These are phyloP conservation scores for Delonix regia DNA, from an alignment of 306 rosid species.

Conservation along the genomic window DNA sequence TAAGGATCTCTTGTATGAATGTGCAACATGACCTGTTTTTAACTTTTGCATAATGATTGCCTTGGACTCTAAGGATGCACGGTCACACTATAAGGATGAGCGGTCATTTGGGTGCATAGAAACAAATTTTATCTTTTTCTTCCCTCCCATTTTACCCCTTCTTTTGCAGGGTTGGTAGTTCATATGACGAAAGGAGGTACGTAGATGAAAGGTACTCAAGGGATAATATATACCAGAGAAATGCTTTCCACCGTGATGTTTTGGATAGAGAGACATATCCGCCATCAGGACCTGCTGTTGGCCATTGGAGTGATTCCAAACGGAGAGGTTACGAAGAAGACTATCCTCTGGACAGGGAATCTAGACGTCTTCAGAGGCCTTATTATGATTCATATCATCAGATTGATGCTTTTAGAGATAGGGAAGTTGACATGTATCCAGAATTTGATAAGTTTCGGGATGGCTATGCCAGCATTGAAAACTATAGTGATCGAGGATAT, in stretches of 20 bases:
- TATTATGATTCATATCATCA: conserved; percentile 68
- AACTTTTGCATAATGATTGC: conserved; percentile 23
- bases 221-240: conserved; percentile 71
- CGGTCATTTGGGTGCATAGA: conserved; percentile 32
- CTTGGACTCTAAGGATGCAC: conserved; percentile 13
- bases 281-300: conserved; percentile 68
- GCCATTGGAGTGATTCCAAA: conserved; percentile 81
- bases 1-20: conserved; percentile 7
- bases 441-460: conserved; percentile 79
- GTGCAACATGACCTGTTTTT: background rate
- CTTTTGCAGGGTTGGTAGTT: conserved; percentile 75
- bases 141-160: conserved; percentile 56
- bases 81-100: conserved; percentile 8
- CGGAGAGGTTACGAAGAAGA: conserved; percentile 85
- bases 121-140: conserved; percentile 43
- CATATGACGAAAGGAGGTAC: conserved; percentile 84
- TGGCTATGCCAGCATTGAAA: conserved; percentile 65
- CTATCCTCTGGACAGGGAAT: conserved; percentile 70
- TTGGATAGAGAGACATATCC: conserved; percentile 79
- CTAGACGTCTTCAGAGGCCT: conserved; percentile 77
- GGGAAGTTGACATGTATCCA: conserved; percentile 60
- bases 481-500: conserved; percentile 68
- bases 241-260: conserved; percentile 67
- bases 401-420: conserved; percentile 66
- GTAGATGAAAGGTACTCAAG: conserved; percentile 84